Percentiles rank a stretch among this genome's conserved stretches.
These are phyloP conservation scores for Trichoderma atrobrunneum DNA, from an alignment of 2,329 filamentous ascomycete species.

Conservation along the genomic window DNA sequence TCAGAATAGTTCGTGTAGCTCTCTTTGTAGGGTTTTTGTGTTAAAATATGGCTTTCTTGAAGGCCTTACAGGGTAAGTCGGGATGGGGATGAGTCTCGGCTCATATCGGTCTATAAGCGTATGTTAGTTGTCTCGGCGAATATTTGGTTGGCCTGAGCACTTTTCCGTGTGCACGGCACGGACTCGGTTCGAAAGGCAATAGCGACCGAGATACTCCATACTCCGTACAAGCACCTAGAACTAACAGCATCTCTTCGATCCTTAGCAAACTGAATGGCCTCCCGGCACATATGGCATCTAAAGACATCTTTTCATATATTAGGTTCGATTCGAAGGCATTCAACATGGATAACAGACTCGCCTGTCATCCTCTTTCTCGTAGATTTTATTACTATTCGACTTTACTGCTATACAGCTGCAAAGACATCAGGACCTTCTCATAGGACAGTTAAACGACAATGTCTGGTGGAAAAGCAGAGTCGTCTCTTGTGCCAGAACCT, in stretches of 20 bases:
- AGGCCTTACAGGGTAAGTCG: background rate
- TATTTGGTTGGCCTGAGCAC: background rate
- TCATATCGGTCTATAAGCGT: background rate
- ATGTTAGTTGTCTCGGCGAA: background rate
- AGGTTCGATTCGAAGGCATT: background rate
- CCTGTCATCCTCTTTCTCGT: background rate
- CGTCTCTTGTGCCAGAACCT: background rate
- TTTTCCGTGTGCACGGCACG: background rate
- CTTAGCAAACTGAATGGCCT: background rate
- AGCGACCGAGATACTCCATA: background rate
- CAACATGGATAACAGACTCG: background rate
- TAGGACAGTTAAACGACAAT: background rate
- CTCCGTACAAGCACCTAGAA: background rate
- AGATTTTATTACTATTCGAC: background rate
- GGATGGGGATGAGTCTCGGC: background rate
- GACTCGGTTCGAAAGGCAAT: background rate
- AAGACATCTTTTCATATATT: background rate
- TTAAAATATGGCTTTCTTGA: background rate
- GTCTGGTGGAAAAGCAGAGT: background rate
- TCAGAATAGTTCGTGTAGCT: background rate
- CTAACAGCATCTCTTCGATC: background rate
- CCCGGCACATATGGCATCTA: background rate
- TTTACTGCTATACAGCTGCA: background rate
- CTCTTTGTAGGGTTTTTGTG: background rate
- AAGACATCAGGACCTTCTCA: background rate